These are phyloP conservation scores for Ilex paraguariensis DNA, from an alignment of 305 asterid species.

Conservation along the genomic window DNA sequence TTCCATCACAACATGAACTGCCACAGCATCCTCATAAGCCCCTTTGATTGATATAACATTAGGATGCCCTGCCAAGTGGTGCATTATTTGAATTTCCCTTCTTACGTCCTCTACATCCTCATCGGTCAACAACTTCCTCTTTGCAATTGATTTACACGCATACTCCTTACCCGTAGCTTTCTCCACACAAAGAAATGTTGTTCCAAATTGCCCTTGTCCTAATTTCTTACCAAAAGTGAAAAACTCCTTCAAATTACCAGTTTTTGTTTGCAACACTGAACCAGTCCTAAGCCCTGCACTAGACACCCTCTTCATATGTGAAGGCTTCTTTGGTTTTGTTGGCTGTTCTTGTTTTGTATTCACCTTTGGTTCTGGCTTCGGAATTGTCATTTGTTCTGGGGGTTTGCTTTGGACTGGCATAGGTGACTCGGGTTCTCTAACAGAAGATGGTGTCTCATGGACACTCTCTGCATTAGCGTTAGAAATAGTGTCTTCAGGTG, in stretches of 20 bases:
- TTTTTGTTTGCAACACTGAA: slow-evolving; percentile 56
- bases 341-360: slow-evolving; percentile 22
- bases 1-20: slow-evolving; percentile 87
- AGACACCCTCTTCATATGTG: slow-evolving; percentile 34
- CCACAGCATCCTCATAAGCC: slow-evolving; percentile 77
- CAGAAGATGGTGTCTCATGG: slow-evolving; percentile 15
- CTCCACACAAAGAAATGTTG: slow-evolving; percentile 66
- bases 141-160: slow-evolving; percentile 86
- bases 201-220: slow-evolving; percentile 85
- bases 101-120: slow-evolving; percentile 83
- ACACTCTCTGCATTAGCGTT: slow-evolving; percentile 22
- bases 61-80: slow-evolving; percentile 62
- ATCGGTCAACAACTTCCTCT: slow-evolving; percentile 55
- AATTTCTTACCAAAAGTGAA: slow-evolving; percentile 56
- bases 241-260: slow-evolving; percentile 62
- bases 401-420: slow-evolving; percentile 37
- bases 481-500: slow-evolving; percentile 27
- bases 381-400: slow-evolving; percentile 39
- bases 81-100: slow-evolving; percentile 79
- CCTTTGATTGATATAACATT: slow-evolving; percentile 70
- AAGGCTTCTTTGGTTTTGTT: slow-evolving; percentile 30
- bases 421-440: slow-evolving; percentile 32
- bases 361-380: slow-evolving; percentile 24
- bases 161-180: slow-evolving; percentile 41
- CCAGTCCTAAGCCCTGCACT: slow-evolving; percentile 75